Evolutionary conservation across 768 basidiomycete species (phyloP).

Genomic region (Neoboletus brunneissimus): DNA sequence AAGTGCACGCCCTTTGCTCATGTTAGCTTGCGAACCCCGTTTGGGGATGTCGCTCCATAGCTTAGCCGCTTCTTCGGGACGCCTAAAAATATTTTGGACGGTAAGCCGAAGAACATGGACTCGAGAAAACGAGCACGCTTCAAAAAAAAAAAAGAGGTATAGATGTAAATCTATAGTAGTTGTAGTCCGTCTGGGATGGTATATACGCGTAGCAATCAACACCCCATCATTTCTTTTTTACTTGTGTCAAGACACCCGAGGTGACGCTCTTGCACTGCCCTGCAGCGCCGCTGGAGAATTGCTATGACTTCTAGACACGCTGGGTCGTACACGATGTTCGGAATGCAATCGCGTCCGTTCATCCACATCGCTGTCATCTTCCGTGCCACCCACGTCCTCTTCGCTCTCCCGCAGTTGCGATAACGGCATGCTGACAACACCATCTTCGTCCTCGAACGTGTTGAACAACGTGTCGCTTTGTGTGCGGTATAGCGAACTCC

Average conservation of each 20-base stretch:
- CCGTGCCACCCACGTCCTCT: constrained; percentile 44
- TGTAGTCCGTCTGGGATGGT: constrained; percentile 25
- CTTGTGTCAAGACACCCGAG: constrained; percentile 15
- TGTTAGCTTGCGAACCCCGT: neutral
- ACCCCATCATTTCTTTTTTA: neutral
- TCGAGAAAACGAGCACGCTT: constrained; percentile 3
- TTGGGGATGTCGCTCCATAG: no score
- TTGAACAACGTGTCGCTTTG: constrained; percentile 70
- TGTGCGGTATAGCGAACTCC: constrained; percentile 61
- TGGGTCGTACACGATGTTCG: constrained; percentile 22
- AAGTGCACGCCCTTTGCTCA: no score
- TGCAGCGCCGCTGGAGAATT: constrained; percentile 44
- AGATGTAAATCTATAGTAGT: constrained; percentile 28
- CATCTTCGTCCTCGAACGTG: constrained; percentile 56
- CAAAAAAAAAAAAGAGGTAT: constrained; percentile 21
- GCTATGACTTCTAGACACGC: constrained; percentile 53
- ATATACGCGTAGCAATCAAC: constrained; percentile 7
- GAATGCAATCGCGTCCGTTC: constrained; percentile 39
- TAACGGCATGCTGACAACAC: constrained; percentile 45
- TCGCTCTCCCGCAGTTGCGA: constrained; percentile 65
- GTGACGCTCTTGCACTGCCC: constrained; percentile 26
- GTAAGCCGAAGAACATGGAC: constrained; percentile 11
- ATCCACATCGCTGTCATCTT: constrained; percentile 46
- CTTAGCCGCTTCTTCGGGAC: neutral
- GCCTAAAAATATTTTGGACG: neutral